phyloP scores from a whole-genome alignment of 2,329 filamentous ascomycete species.

The Arthroderma sp. region DNA sequence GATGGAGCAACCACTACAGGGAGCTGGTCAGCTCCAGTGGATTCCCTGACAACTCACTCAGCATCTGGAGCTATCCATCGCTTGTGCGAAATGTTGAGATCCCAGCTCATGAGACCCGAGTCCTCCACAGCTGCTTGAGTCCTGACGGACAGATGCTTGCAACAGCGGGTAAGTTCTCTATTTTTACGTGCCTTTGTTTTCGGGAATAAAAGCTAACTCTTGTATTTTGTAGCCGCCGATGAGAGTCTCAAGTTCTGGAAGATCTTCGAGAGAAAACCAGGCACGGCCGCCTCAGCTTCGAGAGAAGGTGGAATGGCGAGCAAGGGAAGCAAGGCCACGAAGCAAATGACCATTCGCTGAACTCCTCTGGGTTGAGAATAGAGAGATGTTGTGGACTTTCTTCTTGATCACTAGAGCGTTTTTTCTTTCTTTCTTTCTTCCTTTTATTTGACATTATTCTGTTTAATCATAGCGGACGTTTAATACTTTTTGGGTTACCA shows the following conservation, averaged over 20 bases:
- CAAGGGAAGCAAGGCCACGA: conserved; percentile 69
- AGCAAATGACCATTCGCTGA: conserved; percentile 89
- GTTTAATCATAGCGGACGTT: no score
- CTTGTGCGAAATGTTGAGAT: conserved; percentile 97
- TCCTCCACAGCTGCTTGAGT: conserved; percentile 91
- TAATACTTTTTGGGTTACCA: no score
- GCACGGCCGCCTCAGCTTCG: conserved; percentile 49
- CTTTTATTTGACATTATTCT: no score
- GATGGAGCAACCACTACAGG: conserved; percentile 94
- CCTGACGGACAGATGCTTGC: conserved; percentile 97
- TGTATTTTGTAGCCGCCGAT: conserved; percentile 53
- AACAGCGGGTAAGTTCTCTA: conserved; percentile 55
- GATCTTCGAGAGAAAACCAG: conserved; percentile 97
- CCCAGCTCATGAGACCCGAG: conserved; percentile 89
- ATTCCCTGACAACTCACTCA: conserved; percentile 97
- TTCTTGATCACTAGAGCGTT: no score
- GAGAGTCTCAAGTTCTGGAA: conserved; percentile 99
- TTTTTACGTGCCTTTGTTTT: neutral
- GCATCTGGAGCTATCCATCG: conserved; percentile 98
- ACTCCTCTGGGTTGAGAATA: neutral
- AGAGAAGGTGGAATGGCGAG: conserved; percentile 54
- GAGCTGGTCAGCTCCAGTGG: conserved; percentile 96
- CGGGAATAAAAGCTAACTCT: conserved; percentile 16
- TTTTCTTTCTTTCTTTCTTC: no score
- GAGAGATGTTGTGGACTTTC: no score